phyloP scores from a whole-genome alignment of 2,329 filamentous ascomycete species.

The Talaromyces pinophilus region DNA sequence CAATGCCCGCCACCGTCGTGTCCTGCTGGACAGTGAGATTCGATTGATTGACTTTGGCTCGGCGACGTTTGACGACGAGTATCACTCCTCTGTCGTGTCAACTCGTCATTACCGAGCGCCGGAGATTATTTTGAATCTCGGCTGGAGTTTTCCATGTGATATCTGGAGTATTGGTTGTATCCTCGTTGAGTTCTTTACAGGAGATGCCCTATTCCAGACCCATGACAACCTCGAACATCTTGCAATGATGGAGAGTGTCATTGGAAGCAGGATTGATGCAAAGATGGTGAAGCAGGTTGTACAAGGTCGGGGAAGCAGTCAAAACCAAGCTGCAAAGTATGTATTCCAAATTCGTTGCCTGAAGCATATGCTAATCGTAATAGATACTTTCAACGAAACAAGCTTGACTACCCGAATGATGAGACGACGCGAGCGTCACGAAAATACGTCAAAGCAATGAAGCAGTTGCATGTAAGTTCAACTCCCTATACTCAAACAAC shows the following conservation, averaged over 20 bases:
- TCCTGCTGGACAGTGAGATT: conserved; percentile 66
- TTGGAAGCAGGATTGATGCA: conserved; percentile 57
- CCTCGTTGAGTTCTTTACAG: conserved; percentile 68
- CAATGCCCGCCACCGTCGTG: conserved; percentile 62
- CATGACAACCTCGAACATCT: conserved; percentile 69
- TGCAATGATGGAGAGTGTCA: conserved; percentile 69
- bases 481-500: background rate
- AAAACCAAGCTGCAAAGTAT: conserved; percentile 60
- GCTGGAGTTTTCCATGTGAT: conserved; percentile 68
- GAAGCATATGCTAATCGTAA: conserved; percentile 34
- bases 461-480: conserved; percentile 56
- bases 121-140: conserved; percentile 67
- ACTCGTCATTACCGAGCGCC: conserved; percentile 67
- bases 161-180: conserved; percentile 72
- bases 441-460: conserved; percentile 71
- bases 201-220: conserved; percentile 68
- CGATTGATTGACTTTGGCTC: conserved; percentile 68
- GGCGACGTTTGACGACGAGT: conserved; percentile 68
- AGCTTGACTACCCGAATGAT: conserved; percentile 63
- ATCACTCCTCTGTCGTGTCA: conserved; percentile 67
- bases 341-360: conserved; percentile 28
- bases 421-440: conserved; percentile 64
- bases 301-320: conserved; percentile 49
- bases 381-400: conserved; percentile 58
- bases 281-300: conserved; percentile 57